Evolutionary conservation across 2,329 filamentous ascomycete genomes (phyloP).

Genomic region (Sporothrix luriei): DNA sequence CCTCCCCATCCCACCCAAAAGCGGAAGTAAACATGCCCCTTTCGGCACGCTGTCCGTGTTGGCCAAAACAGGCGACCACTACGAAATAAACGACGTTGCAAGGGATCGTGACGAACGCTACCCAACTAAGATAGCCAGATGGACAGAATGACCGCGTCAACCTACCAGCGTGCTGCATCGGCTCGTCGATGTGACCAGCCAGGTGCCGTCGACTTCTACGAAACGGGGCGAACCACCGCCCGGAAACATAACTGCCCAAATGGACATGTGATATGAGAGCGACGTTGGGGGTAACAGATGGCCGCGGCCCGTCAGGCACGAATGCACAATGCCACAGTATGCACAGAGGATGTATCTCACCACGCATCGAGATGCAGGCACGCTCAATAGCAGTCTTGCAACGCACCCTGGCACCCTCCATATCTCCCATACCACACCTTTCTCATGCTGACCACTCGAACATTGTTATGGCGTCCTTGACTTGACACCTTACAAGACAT

Average conservation of each 20-base stretch:
- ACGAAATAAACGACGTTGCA: not conserved
- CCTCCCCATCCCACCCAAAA: conserved; percentile 5
- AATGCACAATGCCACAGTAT: conserved; percentile 16
- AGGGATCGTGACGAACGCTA: not conserved
- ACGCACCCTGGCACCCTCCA: not conserved
- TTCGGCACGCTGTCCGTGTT: not conserved
- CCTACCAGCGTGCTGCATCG: conserved; percentile 29
- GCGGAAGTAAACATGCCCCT: conserved; percentile 13
- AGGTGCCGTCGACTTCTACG: not conserved
- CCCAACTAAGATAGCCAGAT: not conserved
- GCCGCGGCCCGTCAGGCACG: conserved; percentile 28
- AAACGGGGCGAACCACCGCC: conserved; percentile 16
- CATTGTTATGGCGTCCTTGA: not conserved
- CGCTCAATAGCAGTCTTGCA: not conserved
- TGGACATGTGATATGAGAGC: too few species aligned
- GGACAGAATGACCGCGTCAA: not conserved
- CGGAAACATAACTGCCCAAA: conserved; percentile 6
- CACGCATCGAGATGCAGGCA: conserved; percentile 2
- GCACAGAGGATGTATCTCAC: conserved; percentile 4
- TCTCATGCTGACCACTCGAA: not conserved
- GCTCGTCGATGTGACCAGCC: conserved; percentile 18
- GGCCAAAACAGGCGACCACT: conserved; percentile 5
- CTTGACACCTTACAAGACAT: not conserved
- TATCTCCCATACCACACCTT: not conserved
- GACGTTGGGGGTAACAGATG: not conserved